Percentiles rank a stretch among this genome's conserved stretches.
Conservation (phyloP, 441 rosid genomes). For the Biscutella laevigata region DNA sequence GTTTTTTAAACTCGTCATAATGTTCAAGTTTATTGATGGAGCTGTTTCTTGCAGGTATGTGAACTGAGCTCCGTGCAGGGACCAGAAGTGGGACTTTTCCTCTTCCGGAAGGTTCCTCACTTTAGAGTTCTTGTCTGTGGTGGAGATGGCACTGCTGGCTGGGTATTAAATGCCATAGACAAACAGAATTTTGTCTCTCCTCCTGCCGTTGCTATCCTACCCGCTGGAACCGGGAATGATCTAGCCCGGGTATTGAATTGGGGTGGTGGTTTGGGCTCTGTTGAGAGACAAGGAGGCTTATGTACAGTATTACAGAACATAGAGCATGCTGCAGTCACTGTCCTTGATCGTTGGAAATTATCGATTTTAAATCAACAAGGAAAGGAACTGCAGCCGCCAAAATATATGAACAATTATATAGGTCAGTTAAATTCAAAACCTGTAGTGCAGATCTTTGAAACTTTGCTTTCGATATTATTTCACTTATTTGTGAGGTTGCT, state of each 20-base stretch:
- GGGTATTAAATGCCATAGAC: constrained; percentile 91
- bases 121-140: constrained; percentile 95
- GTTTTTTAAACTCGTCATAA: neutral
- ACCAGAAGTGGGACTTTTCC: constrained; percentile 83
- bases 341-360: constrained; percentile 96
- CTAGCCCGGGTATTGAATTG: constrained; percentile 86
- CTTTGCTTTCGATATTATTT: neutral
- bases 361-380: constrained; percentile 52
- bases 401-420: constrained; percentile 92
- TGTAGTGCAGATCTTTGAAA: neutral
- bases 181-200: constrained; percentile 90
- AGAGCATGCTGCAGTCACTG: constrained; percentile 91
- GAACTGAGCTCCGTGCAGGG: constrained; percentile 84
- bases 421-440: constrained; percentile 36
- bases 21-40: constrained; percentile 9
- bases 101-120: constrained; percentile 90
- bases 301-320: constrained; percentile 63
- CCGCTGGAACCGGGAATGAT: constrained; percentile 99
- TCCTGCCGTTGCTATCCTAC: constrained; percentile 94
- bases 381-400: constrained; percentile 57
- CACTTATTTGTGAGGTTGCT: neutral
- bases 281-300: constrained; percentile 92
- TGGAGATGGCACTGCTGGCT: constrained; percentile 97
- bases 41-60: constrained; percentile 47
- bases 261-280: constrained; percentile 92